phyloP scores from a whole-genome alignment of 2,329 filamentous ascomycete genomes.

The Diaporthe ampelina region DNA sequence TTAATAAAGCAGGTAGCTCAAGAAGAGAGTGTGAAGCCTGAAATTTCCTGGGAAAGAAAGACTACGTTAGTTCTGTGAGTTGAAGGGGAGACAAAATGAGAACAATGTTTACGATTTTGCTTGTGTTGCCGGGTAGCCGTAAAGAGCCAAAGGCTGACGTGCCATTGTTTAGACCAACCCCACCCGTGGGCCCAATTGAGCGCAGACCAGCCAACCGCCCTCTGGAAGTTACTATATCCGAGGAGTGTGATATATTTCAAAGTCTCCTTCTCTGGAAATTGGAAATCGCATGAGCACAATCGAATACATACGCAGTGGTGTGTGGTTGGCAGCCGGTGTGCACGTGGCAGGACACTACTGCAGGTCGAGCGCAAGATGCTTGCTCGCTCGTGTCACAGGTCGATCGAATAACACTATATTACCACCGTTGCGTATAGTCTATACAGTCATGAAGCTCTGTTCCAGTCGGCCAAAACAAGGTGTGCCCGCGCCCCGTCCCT shows the following conservation, averaged over 20 bases:
- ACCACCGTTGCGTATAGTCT: conserved; percentile 26
- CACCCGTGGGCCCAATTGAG: conserved; percentile 30
- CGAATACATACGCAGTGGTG: background rate
- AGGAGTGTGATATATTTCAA: too few species aligned
- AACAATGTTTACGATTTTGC: conserved; percentile 24
- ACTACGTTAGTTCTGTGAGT: background rate
- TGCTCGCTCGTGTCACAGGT: background rate
- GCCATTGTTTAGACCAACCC: conserved; percentile 28
- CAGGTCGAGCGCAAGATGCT: background rate
- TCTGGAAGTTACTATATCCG: background rate
- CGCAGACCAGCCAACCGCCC: background rate
- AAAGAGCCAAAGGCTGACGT: conserved; percentile 29
- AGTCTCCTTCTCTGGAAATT: background rate
- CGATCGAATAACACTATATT: background rate
- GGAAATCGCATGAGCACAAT: background rate
- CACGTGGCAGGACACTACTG: background rate
- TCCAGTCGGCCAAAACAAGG: conserved; percentile 12
- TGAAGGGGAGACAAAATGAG: background rate
- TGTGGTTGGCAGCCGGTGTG: background rate
- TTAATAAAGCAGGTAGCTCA: background rate
- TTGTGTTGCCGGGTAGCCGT: conserved; percentile 26
- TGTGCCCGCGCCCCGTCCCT: background rate
- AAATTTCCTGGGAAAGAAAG: accelerated
- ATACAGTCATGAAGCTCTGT: conserved; percentile 19
- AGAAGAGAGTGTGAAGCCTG: background rate